These are phyloP conservation scores for Penicillium sp. DNA, from an alignment of 2,329 filamentous ascomycete genomes.

Conservation along the genomic window DNA sequence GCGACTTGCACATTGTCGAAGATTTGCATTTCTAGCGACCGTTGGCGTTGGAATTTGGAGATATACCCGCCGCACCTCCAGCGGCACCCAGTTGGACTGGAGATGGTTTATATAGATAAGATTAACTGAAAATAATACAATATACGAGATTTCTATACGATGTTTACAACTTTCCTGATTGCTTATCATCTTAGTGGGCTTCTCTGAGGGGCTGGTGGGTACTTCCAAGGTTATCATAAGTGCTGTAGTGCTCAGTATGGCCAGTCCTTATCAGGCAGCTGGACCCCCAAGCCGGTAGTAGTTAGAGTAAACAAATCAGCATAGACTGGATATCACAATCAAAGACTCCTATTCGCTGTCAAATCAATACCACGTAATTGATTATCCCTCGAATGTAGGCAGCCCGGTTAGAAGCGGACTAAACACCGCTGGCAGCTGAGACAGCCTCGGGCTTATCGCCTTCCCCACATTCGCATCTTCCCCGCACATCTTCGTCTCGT, in stretches of 20 bases:
- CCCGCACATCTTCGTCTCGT: slow-evolving; percentile 17
- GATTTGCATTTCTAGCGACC: background rate
- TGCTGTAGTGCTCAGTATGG: no score
- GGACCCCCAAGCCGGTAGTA: no score
- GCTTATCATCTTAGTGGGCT: no score
- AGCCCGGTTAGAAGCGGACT: no score
- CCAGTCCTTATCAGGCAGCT: background rate
- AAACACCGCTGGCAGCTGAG: slow-evolving; percentile 19
- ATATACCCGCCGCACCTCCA: slow-evolving; percentile 29
- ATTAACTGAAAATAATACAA: slow-evolving; percentile 1
- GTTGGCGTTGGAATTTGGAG: slow-evolving; percentile 13
- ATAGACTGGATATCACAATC: no score
- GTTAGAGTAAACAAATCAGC: no score
- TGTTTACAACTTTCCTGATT: background rate
- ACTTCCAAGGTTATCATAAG: no score
- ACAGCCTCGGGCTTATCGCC: slow-evolving; percentile 19
- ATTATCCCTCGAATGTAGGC: no score
- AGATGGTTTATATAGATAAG: slow-evolving; percentile 10
- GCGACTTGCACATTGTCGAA: background rate
- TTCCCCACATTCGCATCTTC: slow-evolving; percentile 23
- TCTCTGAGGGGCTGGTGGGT: no score
- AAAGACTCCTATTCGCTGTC: no score
- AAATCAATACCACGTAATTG: no score
- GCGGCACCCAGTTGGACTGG: slow-evolving; percentile 14
- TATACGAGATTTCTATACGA: background rate